These are phyloP conservation scores for Abrus pulchellus DNA, from an alignment of 306 rosid species.

Conservation along the genomic window DNA sequence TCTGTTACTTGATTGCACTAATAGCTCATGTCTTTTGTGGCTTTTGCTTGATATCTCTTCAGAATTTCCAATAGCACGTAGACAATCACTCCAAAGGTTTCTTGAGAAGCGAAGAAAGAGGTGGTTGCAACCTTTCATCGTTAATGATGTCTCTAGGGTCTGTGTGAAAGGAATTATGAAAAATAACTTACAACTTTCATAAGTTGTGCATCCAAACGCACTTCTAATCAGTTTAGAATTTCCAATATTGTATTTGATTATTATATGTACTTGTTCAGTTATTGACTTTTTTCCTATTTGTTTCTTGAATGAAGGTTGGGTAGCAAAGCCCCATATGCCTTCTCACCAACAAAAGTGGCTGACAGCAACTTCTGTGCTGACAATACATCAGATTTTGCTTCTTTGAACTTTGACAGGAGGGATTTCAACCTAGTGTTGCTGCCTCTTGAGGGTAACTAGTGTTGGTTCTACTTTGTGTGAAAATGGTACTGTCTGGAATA, in stretches of 20 bases:
- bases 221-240: constrained; percentile 15
- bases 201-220: no score
- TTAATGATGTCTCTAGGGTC: background rate
- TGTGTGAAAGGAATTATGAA: no score
- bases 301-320: constrained; percentile 59
- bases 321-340: constrained; percentile 63
- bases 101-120: constrained; percentile 81
- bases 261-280: background rate
- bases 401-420: constrained; percentile 45
- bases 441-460: constrained; percentile 36
- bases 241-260: background rate
- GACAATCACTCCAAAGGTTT: constrained; percentile 81
- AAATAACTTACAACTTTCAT: no score
- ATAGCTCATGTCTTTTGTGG: constrained; percentile 16
- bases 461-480: constrained; percentile 9
- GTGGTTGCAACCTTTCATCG: constrained; percentile 45
- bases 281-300: constrained; percentile 25
- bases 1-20: background rate
- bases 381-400: constrained; percentile 41
- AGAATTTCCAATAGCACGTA: constrained; percentile 84
- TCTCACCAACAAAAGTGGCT: constrained; percentile 44
- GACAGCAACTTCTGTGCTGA: constrained; percentile 39
- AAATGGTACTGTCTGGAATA: background rate
- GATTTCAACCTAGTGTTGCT: constrained; percentile 45
- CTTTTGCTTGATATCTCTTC: constrained; percentile 43